phyloP scores from a whole-genome alignment of 2,329 filamentous ascomycete species.

The Clathrospora elynae region DNA sequence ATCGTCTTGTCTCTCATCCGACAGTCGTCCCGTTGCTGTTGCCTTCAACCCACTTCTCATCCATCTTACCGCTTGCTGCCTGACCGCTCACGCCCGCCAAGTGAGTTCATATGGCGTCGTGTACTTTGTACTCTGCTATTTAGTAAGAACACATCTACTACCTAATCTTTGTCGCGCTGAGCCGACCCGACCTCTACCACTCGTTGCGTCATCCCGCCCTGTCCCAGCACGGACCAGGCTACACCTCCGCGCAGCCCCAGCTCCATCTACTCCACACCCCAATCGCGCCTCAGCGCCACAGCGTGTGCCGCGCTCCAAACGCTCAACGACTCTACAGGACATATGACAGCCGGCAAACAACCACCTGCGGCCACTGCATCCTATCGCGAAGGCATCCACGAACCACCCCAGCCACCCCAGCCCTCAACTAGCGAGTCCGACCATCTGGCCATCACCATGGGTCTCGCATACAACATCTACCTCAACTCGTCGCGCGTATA shows the following conservation, averaged over 20 bases:
- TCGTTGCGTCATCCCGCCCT: slow-evolving; percentile 20
- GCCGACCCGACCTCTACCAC: too few species aligned
- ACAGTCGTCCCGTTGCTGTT: too few species aligned
- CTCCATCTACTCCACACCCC: slow-evolving; percentile 12
- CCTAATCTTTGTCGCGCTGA: too few species aligned
- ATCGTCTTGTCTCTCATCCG: too few species aligned
- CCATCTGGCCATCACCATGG: slow-evolving; percentile 62
- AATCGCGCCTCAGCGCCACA: slow-evolving; percentile 19
- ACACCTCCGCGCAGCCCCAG: slow-evolving; percentile 19
- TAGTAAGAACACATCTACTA: too few species aligned
- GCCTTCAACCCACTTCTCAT: too few species aligned
- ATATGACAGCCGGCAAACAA: slow-evolving; percentile 19
- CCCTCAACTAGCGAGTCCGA: slow-evolving; percentile 8
- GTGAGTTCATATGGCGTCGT: too few species aligned
- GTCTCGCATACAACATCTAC: slow-evolving; percentile 89
- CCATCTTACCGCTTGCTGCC: too few species aligned
- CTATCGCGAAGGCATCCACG: slow-evolving; percentile 10
- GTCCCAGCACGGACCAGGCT: slow-evolving; percentile 27
- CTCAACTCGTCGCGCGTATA: slow-evolving; percentile 86
- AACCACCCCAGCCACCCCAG: slow-evolving; percentile 8
- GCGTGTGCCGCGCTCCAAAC: slow-evolving; percentile 9
- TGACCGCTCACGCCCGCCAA: too few species aligned
- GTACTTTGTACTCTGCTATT: too few species aligned
- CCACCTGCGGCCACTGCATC: slow-evolving; percentile 14
- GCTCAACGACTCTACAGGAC: slow-evolving; percentile 8